phyloP scores from a whole-genome alignment of 2,329 filamentous ascomycete genomes.

The Talaromyces marneffei region DNA sequence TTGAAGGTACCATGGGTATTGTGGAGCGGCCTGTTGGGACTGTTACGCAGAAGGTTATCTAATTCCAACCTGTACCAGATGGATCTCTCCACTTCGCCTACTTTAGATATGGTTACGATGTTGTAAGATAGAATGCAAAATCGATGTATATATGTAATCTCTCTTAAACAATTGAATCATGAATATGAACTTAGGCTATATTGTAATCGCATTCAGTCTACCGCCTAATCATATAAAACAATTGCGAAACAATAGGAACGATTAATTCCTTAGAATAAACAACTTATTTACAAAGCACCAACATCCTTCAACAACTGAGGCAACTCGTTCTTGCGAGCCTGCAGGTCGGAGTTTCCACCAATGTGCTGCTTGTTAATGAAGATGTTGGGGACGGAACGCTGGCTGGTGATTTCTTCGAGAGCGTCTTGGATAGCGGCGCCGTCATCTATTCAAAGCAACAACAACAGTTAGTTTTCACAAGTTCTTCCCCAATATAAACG shows the following conservation, averaged over 20 bases:
- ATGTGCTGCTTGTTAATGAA: constrained; percentile 90
- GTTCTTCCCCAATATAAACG: background rate
- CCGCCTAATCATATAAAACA: background rate
- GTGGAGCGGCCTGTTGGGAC: constrained; percentile 84
- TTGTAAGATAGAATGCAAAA: background rate
- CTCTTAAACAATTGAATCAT: background rate
- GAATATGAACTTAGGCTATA: background rate
- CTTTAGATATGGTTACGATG: background rate
- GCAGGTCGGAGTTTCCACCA: constrained; percentile 88
- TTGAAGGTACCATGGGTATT: constrained; percentile 81
- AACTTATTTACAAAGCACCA: constrained; percentile 49
- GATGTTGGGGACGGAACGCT: constrained; percentile 91
- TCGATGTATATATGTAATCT: background rate
- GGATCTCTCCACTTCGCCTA: background rate
- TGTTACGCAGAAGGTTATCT: constrained; percentile 67
- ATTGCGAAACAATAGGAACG: background rate
- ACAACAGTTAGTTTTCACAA: background rate
- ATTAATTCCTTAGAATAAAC: background rate
- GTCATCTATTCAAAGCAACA: constrained; percentile 64
- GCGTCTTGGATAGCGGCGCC: constrained; percentile 77
- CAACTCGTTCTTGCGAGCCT: constrained; percentile 60
- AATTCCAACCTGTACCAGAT: background rate
- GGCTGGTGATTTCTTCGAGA: constrained; percentile 70
- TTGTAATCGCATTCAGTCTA: background rate
- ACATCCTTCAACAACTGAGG: constrained; percentile 59